phyloP scores from a whole-genome alignment of 139 green algal genomes.

The Pseudopediastrum boryanum region DNA sequence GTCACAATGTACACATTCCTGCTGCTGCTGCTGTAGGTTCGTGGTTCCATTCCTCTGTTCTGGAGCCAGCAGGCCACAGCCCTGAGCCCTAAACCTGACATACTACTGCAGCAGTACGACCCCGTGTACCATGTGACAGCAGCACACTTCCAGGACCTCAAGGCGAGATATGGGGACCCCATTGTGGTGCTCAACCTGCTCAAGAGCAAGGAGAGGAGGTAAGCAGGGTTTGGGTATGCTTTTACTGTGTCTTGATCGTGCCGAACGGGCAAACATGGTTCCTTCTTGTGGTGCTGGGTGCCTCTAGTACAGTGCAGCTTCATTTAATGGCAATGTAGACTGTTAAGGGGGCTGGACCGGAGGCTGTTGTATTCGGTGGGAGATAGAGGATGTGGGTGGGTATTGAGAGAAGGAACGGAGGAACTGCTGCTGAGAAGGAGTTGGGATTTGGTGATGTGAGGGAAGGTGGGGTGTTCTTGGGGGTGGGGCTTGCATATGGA shows the following conservation, averaged over 20 bases:
- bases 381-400: neutral
- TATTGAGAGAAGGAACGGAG: too few relatives aligned
- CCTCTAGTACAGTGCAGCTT: too few relatives aligned
- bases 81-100: constrained; percentile 78
- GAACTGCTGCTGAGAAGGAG: too few relatives aligned
- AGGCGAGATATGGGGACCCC: constrained; percentile 80
- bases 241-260: neutral
- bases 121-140: constrained; percentile 74
- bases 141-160: constrained; percentile 66
- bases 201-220: constrained; percentile 60
- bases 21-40: constrained; percentile 65
- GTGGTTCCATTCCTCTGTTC: constrained; percentile 92
- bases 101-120: constrained; percentile 84
- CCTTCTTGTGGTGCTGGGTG: neutral
- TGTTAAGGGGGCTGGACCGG: neutral
- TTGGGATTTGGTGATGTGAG: too few relatives aligned
- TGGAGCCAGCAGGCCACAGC: constrained; percentile 85
- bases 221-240: neutral
- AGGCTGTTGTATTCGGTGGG: neutral
- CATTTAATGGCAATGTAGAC: too few relatives aligned
- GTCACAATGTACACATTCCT: neutral
- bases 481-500: too few relatives aligned
- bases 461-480: too few relatives aligned
- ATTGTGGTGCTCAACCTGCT: constrained; percentile 92
- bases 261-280: too few relatives aligned